phyloP scores from a whole-genome alignment of 164 flowering plant species.

The Magnolia kwangsiensis region DNA sequence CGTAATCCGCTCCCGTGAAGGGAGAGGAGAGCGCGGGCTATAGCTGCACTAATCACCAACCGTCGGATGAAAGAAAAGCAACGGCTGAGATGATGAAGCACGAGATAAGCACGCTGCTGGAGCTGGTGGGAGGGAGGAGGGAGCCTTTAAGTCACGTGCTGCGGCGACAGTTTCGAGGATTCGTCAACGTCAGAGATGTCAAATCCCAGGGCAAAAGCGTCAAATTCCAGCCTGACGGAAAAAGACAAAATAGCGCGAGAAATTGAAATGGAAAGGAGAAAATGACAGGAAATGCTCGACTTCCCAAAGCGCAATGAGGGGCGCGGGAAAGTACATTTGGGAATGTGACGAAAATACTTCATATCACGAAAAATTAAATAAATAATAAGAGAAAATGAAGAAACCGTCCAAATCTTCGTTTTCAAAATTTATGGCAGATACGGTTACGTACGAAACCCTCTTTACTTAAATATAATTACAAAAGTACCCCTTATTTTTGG shows the following conservation, averaged over 20 bases:
- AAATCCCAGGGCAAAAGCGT: conserved; percentile 7
- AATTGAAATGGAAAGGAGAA: not conserved
- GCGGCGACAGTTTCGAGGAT: conserved; percentile 7
- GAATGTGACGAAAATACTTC: not conserved
- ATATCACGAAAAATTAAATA: not conserved
- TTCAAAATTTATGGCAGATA: not conserved
- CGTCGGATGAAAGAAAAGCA: not conserved
- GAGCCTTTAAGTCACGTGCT: conserved; percentile 5
- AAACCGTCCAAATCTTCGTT: not conserved
- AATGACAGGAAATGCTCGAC: not conserved
- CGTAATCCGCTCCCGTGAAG: not conserved
- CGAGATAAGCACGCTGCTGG: not conserved
- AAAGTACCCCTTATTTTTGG: not conserved
- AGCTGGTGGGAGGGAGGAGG: not conserved
- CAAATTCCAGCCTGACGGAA: not conserved
- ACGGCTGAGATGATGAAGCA: not conserved
- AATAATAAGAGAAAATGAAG: not conserved
- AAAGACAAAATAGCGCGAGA: not conserved
- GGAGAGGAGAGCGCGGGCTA: not conserved
- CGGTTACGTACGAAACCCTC: not conserved
- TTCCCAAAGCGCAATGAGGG: not conserved
- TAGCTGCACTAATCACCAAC: not conserved
- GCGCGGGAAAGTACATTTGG: not conserved
- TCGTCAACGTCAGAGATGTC: conserved; percentile 16
- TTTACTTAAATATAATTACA: not conserved